phyloP scores from a whole-genome alignment of 1,284 basidiomycete genomes.

The Ceratobasidium theobromae region DNA sequence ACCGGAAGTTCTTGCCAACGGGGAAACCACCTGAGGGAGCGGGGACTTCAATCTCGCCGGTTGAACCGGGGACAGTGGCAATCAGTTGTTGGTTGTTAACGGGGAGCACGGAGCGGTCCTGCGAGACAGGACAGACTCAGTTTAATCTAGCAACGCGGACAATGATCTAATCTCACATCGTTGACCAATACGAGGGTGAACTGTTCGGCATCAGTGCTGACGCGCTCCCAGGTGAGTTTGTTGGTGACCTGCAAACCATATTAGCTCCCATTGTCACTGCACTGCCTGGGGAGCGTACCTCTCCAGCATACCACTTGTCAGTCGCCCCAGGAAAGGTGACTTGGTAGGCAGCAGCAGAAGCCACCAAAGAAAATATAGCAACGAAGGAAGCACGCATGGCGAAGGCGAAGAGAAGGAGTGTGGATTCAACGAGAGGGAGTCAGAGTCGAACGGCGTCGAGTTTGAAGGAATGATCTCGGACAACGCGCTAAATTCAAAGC shows the following conservation, averaged over 20 bases:
- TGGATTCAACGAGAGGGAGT: neutral
- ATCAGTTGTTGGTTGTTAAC: slow-evolving; percentile 30
- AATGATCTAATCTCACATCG: slow-evolving; percentile 15
- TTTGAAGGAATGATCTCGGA: too few relatives aligned
- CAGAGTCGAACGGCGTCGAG: too few relatives aligned
- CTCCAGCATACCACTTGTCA: slow-evolving; percentile 17
- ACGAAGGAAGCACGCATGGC: slow-evolving; percentile 31
- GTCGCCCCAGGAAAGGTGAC: slow-evolving; percentile 16
- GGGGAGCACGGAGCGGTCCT: slow-evolving; percentile 17
- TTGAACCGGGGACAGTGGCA: slow-evolving; percentile 5
- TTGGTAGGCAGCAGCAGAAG: slow-evolving; percentile 30
- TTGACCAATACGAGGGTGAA: slow-evolving; percentile 30
- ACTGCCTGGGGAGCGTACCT: slow-evolving; percentile 2
- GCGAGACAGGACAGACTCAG: neutral
- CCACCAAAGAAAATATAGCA: slow-evolving; percentile 28
- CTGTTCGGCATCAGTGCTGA: slow-evolving; percentile 20
- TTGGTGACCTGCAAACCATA: slow-evolving; percentile 22
- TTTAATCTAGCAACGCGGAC: neutral
- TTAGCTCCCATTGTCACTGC: neutral
- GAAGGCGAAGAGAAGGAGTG: neutral
- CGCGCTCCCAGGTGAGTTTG: slow-evolving; percentile 24
- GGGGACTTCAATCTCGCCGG: slow-evolving; percentile 2
- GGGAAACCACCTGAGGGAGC: slow-evolving; percentile 34
- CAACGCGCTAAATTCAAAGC: too few relatives aligned
- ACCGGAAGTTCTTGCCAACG: slow-evolving; percentile 28